phyloP scores from a whole-genome alignment of 2,329 filamentous ascomycete genomes.

The Ceratocystis cubensis region DNA sequence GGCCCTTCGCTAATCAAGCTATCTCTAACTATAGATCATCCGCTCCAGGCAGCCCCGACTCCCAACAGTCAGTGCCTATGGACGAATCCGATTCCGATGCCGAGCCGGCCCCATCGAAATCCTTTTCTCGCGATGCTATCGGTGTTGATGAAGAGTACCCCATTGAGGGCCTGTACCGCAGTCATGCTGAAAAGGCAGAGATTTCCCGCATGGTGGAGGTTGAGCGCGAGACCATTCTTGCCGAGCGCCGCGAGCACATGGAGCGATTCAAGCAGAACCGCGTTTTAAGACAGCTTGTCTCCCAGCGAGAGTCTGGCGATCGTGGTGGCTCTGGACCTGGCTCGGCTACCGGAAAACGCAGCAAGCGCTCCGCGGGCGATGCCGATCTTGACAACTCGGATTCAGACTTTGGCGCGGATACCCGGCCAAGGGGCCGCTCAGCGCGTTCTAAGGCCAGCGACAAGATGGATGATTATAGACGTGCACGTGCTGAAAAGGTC shows the following conservation, averaged over 20 bases:
- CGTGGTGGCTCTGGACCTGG: constrained; percentile 32
- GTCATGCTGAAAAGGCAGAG: constrained; percentile 57
- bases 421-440: constrained; percentile 48
- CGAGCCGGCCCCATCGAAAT: constrained; percentile 35
- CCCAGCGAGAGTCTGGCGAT: constrained; percentile 50
- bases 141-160: constrained; percentile 56
- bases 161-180: constrained; percentile 74
- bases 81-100: constrained; percentile 65
- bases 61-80: constrained; percentile 74
- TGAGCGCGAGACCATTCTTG: constrained; percentile 78
- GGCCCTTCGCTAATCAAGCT: background rate
- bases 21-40: constrained; percentile 45
- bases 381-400: constrained; percentile 68
- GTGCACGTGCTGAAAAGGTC: constrained; percentile 50
- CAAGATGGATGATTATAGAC: constrained; percentile 45
- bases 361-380: constrained; percentile 65
- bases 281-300: constrained; percentile 65
- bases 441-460: constrained; percentile 12
- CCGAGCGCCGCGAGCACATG: constrained; percentile 71
- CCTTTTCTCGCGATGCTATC: constrained; percentile 35
- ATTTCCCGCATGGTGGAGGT: constrained; percentile 84
- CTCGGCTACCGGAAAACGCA: constrained; percentile 41
- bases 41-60: constrained; percentile 55
- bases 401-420: constrained; percentile 53
- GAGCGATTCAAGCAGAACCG: constrained; percentile 72